Evolutionary conservation across 2,329 filamentous ascomycete genomes (phyloP), one percentile per base, ranked within the genome.

Genomic region (Claviceps spartinae): DNA sequence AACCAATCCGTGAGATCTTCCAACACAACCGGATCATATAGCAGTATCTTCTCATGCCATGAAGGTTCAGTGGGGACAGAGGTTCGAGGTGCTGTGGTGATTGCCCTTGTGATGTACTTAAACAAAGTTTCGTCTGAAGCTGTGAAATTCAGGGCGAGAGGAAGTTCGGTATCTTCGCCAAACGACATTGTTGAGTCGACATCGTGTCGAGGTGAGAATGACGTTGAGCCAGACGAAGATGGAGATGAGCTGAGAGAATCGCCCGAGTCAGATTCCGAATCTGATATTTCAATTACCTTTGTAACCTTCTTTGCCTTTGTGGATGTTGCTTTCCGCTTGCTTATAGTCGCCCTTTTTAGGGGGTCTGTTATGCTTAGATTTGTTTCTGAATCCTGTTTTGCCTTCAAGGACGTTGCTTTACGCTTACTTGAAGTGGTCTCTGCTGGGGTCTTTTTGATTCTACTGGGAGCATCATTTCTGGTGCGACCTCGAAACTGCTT

Each of bases 21-120:
- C 0, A 96, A 68, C 1, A 93, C 76, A 44, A 98, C 85, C 0
- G 91, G 88, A 60, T 97, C 90, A 63, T 94, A 97, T 64, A 97
- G 79, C 5, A 97, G 72, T 47, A 98, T 96, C 69, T 89, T 94
- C 67, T 97, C 88, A 59, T 94, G 76, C 87, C 90, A 97, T 2
- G 80, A 88, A 14, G 80, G 81, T 2, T 74, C 63, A 6, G 57
- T 56, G 1, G 74, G 67, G 56, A 82, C 71, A 4, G 60, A 70
- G 0, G 76, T 72, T 13, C 71, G 71, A 3, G 79, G 73, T 4
- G 73, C 71, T 1, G 69, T 68, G 8, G 61, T 75, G 9, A 85
- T 69, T 1, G 79, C 80, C 41, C 69, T 68, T 0, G 76, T 77
- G 49, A 85, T 81, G 56, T 72, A 65, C 26, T 61, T 59, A 55